A percentile compares a stretch with the other conserved stretches of the same genome.
Conservation (phyloP, 2,329 filamentous ascomycete genomes). For the Colletotrichum sp. region DNA sequence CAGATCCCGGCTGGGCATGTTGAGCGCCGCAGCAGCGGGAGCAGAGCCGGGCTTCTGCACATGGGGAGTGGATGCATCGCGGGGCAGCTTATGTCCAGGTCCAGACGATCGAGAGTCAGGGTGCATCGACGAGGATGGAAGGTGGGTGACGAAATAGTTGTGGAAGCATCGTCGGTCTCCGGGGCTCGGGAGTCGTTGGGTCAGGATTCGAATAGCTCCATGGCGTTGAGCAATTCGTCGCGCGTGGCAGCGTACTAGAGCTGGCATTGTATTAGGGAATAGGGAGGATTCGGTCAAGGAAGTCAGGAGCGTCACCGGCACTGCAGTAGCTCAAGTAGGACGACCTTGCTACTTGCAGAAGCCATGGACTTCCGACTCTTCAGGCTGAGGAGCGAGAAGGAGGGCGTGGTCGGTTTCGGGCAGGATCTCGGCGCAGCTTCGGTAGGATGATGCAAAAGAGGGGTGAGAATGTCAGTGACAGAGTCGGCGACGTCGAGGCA, state of each 20-base stretch:
- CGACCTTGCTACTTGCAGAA: conserved; percentile 9
- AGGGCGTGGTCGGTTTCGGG: background rate
- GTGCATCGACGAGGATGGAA: conserved; percentile 91
- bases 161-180: conserved; percentile 68
- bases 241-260: background rate
- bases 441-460: background rate
- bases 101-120: conserved; percentile 76
- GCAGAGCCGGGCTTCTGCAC: conserved; percentile 57
- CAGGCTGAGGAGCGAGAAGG: background rate
- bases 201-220: background rate
- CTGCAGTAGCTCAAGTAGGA: conserved; percentile 15
- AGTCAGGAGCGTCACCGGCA: conserved; percentile 7
- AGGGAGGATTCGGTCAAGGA: background rate
- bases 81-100: conserved; percentile 84
- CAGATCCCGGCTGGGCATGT: conserved; percentile 72
- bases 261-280: conserved; percentile 10
- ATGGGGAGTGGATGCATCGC: conserved; percentile 83
- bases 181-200: background rate
- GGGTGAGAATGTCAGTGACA: background rate
- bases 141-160: conserved; percentile 96
- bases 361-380: conserved; percentile 13
- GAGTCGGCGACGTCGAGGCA: conserved; percentile 15
- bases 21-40: conserved; percentile 63
- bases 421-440: background rate
- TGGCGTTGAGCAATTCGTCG: conserved; percentile 9